Percentiles rank a stretch among this genome's conserved stretches.
These are phyloP conservation scores for Pseudocercospora crystallina DNA, from an alignment of 2,329 filamentous ascomycete species.

Conservation along the genomic window DNA sequence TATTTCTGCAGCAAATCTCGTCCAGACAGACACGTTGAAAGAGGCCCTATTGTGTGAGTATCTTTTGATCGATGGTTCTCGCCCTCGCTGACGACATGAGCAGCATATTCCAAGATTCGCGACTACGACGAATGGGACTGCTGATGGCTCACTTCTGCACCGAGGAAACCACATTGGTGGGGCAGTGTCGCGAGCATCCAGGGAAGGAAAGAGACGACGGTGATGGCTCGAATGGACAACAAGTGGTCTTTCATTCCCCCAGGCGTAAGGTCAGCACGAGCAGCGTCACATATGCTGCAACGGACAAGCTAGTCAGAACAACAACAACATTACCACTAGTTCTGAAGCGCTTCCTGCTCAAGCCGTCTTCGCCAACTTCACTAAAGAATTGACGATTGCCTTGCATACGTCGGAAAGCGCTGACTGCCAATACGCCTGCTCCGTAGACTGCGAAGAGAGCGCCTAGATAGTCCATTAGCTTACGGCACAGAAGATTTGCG, in stretches of 20 bases:
- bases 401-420: slow-evolving; percentile 82
- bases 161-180: neutral
- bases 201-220: neutral
- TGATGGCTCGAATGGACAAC: neutral
- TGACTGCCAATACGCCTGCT: slow-evolving; percentile 76
- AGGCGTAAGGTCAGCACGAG: slow-evolving; percentile 59
- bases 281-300: slow-evolving; percentile 61
- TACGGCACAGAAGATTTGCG: neutral
- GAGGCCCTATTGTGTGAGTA: no score
- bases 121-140: neutral
- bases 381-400: slow-evolving; percentile 93
- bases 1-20: no score
- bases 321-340: slow-evolving; percentile 67
- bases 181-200: neutral
- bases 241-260: slow-evolving; percentile 2
- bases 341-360: slow-evolving; percentile 59
- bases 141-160: no score
- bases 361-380: slow-evolving; percentile 58
- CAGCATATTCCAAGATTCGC: neutral
- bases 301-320: slow-evolving; percentile 60
- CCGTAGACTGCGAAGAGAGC: slow-evolving; percentile 93
- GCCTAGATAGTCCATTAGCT: slow-evolving; percentile 16
- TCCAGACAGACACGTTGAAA: no score
- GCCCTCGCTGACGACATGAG: neutral
- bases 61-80: no score